A percentile compares a stretch with the other conserved stretches of the same genome.
Conservation (phyloP, 2,329 filamentous ascomycete genomes). For the Cephalotrichum gorgonifer region DNA sequence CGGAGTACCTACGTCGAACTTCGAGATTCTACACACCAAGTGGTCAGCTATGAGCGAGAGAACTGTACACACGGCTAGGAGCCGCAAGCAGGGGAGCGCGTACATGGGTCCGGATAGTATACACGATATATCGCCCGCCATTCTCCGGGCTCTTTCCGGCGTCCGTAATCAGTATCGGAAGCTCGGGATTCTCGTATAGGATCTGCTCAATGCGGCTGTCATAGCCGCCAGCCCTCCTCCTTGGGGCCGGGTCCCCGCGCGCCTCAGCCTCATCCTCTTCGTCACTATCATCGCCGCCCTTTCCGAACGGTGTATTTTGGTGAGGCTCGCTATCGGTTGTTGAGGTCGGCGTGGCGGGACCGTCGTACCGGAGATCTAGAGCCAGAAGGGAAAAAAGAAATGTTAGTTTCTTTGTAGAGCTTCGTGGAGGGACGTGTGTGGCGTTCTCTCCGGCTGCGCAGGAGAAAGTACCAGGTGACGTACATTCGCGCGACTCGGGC, state of each 20-base stretch:
- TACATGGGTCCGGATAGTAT: constrained; percentile 93
- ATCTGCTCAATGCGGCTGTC: constrained; percentile 96
- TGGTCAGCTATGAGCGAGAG: neutral
- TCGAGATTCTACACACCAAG: constrained; percentile 64
- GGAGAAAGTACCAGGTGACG: no score
- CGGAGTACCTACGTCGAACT: constrained; percentile 89
- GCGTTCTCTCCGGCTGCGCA: no score
- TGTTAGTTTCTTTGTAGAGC: no score
- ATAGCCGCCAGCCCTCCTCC: constrained; percentile 74
- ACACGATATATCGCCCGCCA: constrained; percentile 88
- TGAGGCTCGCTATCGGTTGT: constrained; percentile 41
- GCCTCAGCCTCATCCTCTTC: constrained; percentile 35
- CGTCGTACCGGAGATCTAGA: constrained; percentile 49
- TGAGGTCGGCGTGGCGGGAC: constrained; percentile 62
- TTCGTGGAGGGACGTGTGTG: no score
- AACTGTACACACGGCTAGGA: no score
- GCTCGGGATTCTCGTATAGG: constrained; percentile 84
- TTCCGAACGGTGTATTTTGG: constrained; percentile 11
- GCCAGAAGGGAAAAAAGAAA: no score
- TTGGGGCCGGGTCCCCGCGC: constrained; percentile 35
- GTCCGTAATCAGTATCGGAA: constrained; percentile 84
- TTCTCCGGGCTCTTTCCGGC: constrained; percentile 92
- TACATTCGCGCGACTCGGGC: constrained; percentile 46
- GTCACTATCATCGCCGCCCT: constrained; percentile 24
- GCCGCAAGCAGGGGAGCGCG: constrained; percentile 13